Percentiles rank a stretch among this genome's conserved stretches.
Conservation (phyloP, 805 yeast genomes). For the Kuraishia cidri region DNA sequence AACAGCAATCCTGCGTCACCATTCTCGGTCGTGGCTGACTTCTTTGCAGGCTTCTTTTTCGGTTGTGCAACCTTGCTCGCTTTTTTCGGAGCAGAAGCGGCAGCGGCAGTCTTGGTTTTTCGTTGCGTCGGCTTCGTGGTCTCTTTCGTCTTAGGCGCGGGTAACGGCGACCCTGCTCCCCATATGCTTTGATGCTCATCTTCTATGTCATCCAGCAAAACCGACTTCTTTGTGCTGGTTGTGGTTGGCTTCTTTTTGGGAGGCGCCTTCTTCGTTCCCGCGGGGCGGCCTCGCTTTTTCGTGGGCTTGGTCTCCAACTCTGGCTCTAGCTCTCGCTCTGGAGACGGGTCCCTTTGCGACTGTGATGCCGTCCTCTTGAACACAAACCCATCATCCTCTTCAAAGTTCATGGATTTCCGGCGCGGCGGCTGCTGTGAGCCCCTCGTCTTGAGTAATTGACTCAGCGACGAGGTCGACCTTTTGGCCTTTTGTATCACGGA, state of each 20-base stretch:
- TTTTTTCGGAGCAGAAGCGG: too few species aligned
- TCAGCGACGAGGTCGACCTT: slow-evolving; percentile 2
- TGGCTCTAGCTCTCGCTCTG: neutral
- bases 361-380: slow-evolving; percentile 12
- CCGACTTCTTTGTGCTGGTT: neutral
- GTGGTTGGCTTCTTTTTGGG: neutral
- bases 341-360: neutral
- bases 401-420: slow-evolving; percentile 8
- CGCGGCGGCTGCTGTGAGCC: neutral
- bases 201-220: neutral
- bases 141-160: too few species aligned
- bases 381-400: slow-evolving; percentile 23
- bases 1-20: too few species aligned
- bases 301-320: neutral
- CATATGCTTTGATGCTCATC: neutral
- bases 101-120: too few species aligned
- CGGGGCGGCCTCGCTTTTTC: too few species aligned
- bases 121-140: too few species aligned
- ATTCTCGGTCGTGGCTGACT: too few species aligned
- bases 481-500: slow-evolving; percentile 1
- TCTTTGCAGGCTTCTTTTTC: too few species aligned
- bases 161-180: neutral
- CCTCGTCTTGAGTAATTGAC: slow-evolving; percentile 1
- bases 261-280: neutral
- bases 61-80: too few species aligned